A percentile compares a stretch with the other conserved stretches of the same genome.
These are phyloP conservation scores for Golubevia pallescens DNA, from an alignment of 1,284 basidiomycete species.

Conservation along the genomic window DNA sequence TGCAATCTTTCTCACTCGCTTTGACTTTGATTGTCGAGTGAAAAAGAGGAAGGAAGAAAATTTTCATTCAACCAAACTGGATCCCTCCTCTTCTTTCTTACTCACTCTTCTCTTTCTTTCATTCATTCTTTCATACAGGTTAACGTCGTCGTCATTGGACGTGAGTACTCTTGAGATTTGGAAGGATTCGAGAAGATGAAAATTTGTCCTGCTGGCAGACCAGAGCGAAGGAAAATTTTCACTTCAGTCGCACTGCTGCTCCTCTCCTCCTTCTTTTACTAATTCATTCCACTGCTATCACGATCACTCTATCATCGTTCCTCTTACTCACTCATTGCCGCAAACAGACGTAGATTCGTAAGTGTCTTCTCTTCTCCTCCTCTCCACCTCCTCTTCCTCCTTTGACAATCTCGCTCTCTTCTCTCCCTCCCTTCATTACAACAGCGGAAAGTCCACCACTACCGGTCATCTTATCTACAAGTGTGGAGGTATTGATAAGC, in stretches of 20 bases:
- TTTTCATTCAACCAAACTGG: not conserved
- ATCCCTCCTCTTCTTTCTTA: not conserved
- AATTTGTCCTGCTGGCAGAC: too few species aligned
- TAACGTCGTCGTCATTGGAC: constrained; percentile 65
- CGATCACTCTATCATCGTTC: too few species aligned
- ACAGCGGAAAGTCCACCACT: constrained; percentile 89
- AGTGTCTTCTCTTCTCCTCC: not conserved
- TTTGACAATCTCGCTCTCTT: not conserved
- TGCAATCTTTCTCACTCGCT: not conserved
- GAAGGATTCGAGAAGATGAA: too few species aligned
- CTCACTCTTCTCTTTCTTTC: not conserved
- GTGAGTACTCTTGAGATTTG: constrained; percentile 3
- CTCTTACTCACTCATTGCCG: too few species aligned
- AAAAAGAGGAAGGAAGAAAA: not conserved
- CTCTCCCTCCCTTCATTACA: constrained; percentile 32
- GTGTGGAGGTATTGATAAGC: constrained; percentile 99
- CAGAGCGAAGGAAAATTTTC: too few species aligned
- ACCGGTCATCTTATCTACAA: constrained; percentile 99
- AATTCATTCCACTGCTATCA: too few species aligned
- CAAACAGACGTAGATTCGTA: too few species aligned
- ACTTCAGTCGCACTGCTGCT: too few species aligned
- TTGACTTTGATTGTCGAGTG: not conserved
- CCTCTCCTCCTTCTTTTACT: too few species aligned
- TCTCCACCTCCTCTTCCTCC: not conserved
- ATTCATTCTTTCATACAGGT: constrained; percentile 26